phyloP scores from a whole-genome alignment of 768 basidiomycete genomes.

The Galerina marginata region DNA sequence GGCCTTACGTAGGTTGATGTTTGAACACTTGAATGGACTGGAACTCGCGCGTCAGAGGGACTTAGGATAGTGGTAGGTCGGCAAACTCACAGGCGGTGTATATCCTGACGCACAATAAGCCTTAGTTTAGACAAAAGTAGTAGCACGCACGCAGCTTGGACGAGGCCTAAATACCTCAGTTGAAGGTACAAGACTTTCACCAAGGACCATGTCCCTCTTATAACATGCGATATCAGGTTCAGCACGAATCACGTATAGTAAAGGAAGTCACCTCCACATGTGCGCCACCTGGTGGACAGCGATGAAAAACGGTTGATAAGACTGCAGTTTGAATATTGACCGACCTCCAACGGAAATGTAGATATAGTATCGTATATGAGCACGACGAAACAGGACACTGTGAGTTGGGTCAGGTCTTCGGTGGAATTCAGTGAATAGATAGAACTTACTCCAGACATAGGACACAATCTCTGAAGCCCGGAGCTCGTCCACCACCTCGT shows the following conservation, averaged over 20 bases:
- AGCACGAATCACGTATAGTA: background rate
- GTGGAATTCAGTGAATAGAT: background rate
- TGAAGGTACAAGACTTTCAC: background rate
- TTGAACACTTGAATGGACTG: background rate
- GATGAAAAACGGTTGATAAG: background rate
- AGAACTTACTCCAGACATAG: conserved; percentile 2
- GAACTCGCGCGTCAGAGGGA: background rate
- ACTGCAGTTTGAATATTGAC: background rate
- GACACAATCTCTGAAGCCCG: conserved; percentile 2
- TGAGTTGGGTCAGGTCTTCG: background rate
- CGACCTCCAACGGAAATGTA: conserved; percentile 1
- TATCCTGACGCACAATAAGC: background rate
- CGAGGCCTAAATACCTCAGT: conserved; percentile 4
- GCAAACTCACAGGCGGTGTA: background rate
- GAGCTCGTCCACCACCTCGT: background rate
- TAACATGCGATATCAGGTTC: background rate
- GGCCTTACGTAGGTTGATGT: background rate
- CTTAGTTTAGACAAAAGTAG: too few species aligned
- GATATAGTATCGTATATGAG: conserved; percentile 3
- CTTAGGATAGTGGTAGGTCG: background rate
- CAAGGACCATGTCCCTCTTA: conserved; percentile 2
- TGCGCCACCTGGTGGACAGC: background rate
- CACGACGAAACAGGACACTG: conserved; percentile 4
- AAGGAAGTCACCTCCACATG: conserved; percentile 5
- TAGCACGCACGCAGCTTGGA: background rate